Conservation (phyloP, 73 alveolate species). For the Tetrahymena borealis region DNA sequence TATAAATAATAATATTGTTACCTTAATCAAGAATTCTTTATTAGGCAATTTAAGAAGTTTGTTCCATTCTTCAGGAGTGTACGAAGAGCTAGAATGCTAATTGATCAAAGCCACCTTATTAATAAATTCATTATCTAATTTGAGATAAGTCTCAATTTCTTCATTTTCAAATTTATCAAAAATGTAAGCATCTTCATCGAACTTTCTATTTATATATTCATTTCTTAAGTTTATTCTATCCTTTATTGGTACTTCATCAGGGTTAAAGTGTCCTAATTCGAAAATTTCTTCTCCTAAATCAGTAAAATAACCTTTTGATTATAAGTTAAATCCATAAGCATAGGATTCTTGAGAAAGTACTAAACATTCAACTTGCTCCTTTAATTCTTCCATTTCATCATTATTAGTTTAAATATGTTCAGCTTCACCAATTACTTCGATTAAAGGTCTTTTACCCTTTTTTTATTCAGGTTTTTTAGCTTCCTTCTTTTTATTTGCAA, state of each 20-base stretch:
- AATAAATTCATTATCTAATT: not conserved
- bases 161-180: not conserved
- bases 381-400: not conserved
- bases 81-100: not conserved
- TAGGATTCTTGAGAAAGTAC: not conserved
- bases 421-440: not conserved
- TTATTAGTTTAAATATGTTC: not conserved
- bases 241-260: not conserved
- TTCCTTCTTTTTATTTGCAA: not conserved
- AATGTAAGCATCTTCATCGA: not conserved
- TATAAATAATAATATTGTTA: not conserved
- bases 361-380: not conserved
- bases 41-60: not conserved
- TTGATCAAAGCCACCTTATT: not conserved
- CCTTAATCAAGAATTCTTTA: not conserved
- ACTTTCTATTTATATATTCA: not conserved
- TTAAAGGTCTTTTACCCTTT: not conserved
- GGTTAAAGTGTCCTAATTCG: not conserved
- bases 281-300: not conserved
- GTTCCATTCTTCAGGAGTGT: not conserved
- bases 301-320: not conserved
- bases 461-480: not conserved
- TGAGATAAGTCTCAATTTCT: not conserved
- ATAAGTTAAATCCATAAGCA: not conserved
- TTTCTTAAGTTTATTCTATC: not conserved